phyloP scores from a whole-genome alignment of 192 early-diverging fungal genomes.

The Thoreauomyces humboldtii region DNA sequence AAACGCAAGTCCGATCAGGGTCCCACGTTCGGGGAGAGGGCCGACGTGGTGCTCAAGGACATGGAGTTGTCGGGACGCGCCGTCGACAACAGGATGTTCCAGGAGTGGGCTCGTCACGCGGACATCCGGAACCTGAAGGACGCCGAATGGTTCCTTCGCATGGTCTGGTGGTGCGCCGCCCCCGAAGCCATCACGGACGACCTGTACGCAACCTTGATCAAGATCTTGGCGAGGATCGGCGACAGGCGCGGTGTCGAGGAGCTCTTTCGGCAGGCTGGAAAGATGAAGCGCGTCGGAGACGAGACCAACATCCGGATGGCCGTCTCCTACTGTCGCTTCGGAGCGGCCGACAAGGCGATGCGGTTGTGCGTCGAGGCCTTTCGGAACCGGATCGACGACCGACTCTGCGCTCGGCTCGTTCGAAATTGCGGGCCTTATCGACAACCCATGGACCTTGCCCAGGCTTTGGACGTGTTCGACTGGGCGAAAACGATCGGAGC shows the following conservation, averaged over 20 bases:
- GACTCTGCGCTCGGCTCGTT: background rate
- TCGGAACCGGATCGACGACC: background rate
- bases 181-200: conserved; percentile 7
- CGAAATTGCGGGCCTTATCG: background rate
- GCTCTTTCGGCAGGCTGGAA: conserved; percentile 1
- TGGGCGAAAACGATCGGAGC: background rate
- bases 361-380: background rate
- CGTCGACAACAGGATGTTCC: background rate
- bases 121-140: conserved; percentile 6
- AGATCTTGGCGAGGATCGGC: background rate
- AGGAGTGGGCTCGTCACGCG: conserved; percentile 11
- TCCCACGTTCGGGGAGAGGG: background rate
- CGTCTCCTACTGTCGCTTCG: background rate
- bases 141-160: conserved; percentile 14
- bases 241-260: background rate
- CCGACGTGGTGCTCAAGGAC: conserved; percentile 2
- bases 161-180: conserved; percentile 15
- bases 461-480: background rate
- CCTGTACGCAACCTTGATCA: conserved; percentile 14
- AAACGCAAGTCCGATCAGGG: background rate
- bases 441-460: background rate
- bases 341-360: background rate
- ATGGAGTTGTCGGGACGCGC: conserved; percentile 3
- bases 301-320: background rate
- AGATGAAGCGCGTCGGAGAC: background rate